Evolutionary conservation across 306 rosid species (phyloP).

Genomic region (Vigna unguiculata): DNA sequence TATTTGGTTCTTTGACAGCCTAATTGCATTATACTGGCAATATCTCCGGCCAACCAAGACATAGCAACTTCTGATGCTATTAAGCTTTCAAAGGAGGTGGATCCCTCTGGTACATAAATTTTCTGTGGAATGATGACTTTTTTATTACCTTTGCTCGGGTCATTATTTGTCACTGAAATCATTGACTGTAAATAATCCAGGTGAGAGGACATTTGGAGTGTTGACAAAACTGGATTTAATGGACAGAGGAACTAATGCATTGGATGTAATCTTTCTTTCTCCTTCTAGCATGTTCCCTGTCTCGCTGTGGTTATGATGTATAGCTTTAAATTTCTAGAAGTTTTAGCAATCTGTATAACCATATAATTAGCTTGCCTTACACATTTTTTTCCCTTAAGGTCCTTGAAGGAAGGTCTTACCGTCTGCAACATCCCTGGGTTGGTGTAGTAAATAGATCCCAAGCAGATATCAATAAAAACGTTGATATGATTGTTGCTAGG

Average conservation of each 20-base stretch:
- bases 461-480: constrained; percentile 92
- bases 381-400: constrained; percentile 58
- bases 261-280: constrained; percentile 63
- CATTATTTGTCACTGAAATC: constrained; percentile 17
- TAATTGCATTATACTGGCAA: constrained; percentile 83
- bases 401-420: constrained; percentile 93
- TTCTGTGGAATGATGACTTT: constrained; percentile 1
- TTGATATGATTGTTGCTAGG: constrained; percentile 89
- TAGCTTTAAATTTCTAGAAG: constrained; percentile 1
- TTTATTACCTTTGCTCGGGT: constrained; percentile 13
- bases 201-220: constrained; percentile 92
- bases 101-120: constrained; percentile 67
- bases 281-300: constrained; percentile 3
- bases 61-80: constrained; percentile 98
- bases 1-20: constrained; percentile 62
- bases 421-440: constrained; percentile 95
- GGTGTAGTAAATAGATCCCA: constrained; percentile 97
- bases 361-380: constrained; percentile 15
- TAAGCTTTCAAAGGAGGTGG: constrained; percentile 89
- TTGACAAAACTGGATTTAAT: constrained; percentile 92
- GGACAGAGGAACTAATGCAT: constrained; percentile 95
- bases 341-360: not conserved
- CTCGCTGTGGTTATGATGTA: not conserved
- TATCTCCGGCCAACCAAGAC: constrained; percentile 95
- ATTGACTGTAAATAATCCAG: constrained; percentile 55